Evolutionary conservation across 1,284 basidiomycete species (phyloP).

Genomic region (Lentinula novae-zelandiae): DNA sequence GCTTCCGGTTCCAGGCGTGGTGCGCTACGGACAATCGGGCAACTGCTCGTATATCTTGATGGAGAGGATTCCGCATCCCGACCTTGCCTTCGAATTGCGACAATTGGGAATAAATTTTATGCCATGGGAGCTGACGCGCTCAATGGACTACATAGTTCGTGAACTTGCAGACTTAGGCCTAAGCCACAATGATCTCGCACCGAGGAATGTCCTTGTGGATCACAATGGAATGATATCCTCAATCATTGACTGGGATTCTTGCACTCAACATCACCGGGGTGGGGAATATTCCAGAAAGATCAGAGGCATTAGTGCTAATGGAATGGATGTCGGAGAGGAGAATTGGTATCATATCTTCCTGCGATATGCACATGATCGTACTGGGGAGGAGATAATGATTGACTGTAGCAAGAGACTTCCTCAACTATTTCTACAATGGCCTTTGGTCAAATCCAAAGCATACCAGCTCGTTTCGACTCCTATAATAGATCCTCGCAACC

Average conservation of each 20-base stretch:
- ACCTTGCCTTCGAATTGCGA: not conserved
- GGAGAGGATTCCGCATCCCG: constrained; percentile 3
- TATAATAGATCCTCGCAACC: not conserved
- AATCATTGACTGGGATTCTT: constrained; percentile 10
- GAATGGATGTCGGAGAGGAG: not conserved
- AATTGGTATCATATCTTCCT: constrained; percentile 3
- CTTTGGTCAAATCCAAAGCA: not conserved
- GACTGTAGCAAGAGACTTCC: not conserved
- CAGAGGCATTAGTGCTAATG: not conserved
- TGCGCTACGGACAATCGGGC: constrained; percentile 7
- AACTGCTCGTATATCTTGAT: constrained; percentile 10
- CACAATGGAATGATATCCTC: not conserved
- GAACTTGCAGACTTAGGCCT: constrained; percentile 6
- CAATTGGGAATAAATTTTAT: not conserved
- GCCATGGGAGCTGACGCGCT: not conserved
- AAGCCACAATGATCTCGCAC: constrained; percentile 9
- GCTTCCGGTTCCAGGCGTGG: constrained; percentile 8
- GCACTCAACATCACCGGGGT: not conserved
- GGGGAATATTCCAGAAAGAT: constrained; percentile 5
- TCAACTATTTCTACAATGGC: not conserved
- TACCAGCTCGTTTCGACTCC: not conserved
- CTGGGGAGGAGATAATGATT: constrained; percentile 4
- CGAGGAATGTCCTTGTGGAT: constrained; percentile 7
- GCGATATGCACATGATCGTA: not conserved
- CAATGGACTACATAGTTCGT: constrained; percentile 2